A percentile compares a stretch with the other conserved stretches of the same genome.
Evolutionary conservation across 2,329 filamentous ascomycete genomes (phyloP).

Genomic region (Penicillium sp.): DNA sequence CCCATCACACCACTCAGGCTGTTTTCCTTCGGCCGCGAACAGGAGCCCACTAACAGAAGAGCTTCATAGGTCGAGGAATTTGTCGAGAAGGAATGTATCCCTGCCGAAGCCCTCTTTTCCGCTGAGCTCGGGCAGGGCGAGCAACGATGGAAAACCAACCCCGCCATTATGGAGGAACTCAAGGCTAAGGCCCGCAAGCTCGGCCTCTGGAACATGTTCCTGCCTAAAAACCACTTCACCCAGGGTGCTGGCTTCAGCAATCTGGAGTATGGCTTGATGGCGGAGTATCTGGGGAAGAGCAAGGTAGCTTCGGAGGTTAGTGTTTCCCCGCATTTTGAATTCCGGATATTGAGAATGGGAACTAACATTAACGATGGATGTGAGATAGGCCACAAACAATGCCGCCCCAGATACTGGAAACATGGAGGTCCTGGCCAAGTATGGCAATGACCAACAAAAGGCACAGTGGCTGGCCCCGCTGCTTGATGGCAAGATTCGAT

Average conservation of each 20-base stretch:
- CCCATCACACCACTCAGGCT: background rate
- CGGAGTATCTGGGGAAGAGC: slow-evolving; percentile 90
- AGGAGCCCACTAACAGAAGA: background rate
- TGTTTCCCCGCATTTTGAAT: background rate
- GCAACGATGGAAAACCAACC: slow-evolving; percentile 79
- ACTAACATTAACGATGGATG: background rate
- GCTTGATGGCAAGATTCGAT: slow-evolving; percentile 82
- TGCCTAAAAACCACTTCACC: slow-evolving; percentile 92
- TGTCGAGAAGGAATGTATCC: slow-evolving; percentile 93
- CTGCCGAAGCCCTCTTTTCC: slow-evolving; percentile 78
- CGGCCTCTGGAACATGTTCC: slow-evolving; percentile 98
- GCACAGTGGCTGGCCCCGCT: slow-evolving; percentile 79
- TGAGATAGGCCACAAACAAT: slow-evolving; percentile 77
- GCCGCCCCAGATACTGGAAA: slow-evolving; percentile 91
- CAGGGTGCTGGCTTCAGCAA: slow-evolving; percentile 95
- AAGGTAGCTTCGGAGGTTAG: slow-evolving; percentile 72
- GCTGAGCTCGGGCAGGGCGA: slow-evolving; percentile 80
- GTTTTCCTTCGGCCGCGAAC: background rate
- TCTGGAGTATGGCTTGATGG: slow-evolving; percentile 97
- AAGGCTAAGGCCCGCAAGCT: slow-evolving; percentile 82
- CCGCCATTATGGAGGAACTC: slow-evolving; percentile 82
- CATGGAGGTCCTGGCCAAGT: slow-evolving; percentile 94
- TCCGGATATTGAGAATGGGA: background rate
- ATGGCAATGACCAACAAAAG: slow-evolving; percentile 86
- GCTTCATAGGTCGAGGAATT: slow-evolving; percentile 80